Evolutionary conservation across 2,329 filamentous ascomycete species (phyloP).

Genomic region (Cryphonectria radicalis): DNA sequence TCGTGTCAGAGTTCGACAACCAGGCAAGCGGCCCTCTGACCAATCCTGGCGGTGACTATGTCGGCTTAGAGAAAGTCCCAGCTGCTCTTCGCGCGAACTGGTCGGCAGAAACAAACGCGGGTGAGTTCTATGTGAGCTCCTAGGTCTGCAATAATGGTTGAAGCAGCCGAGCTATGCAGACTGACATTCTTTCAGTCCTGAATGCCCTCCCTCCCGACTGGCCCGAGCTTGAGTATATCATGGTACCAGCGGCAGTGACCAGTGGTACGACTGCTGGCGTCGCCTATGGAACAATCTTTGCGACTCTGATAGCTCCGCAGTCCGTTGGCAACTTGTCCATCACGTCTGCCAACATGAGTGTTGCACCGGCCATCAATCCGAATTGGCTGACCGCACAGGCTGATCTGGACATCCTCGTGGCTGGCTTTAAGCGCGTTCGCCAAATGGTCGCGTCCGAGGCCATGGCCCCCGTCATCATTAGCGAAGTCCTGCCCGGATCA

Average conservation of each 20-base stretch:
- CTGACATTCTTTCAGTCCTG: not conserved
- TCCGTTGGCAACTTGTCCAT: conserved; percentile 8
- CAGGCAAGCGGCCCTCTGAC: conserved; percentile 7
- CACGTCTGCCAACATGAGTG: not conserved
- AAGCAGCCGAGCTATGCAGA: too few species aligned
- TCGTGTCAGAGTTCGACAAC: not conserved
- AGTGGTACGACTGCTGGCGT: not conserved
- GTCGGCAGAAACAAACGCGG: not conserved
- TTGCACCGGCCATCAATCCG: conserved; percentile 42
- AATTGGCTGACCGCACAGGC: conserved; percentile 39
- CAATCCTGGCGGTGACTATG: conserved; percentile 15
- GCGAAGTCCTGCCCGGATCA: conserved; percentile 42
- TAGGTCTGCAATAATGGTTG: too few species aligned
- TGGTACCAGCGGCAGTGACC: not conserved
- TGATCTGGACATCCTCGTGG: conserved; percentile 28
- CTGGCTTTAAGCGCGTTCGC: conserved; percentile 34
- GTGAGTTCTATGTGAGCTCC: too few species aligned
- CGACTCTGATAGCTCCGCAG: conserved; percentile 5
- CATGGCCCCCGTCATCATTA: conserved; percentile 30
- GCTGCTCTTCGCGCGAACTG: conserved; percentile 1
- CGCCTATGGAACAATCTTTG: conserved; percentile 16
- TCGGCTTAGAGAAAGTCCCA: conserved; percentile 13
- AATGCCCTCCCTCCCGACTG: conserved; percentile 12
- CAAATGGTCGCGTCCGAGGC: not conserved
- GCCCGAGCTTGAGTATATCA: conserved; percentile 19